A percentile compares a stretch with the other conserved stretches of the same genome.
Conservation (phyloP, 202 grass and related monocot genomes). For the Elaeis oleifera region DNA sequence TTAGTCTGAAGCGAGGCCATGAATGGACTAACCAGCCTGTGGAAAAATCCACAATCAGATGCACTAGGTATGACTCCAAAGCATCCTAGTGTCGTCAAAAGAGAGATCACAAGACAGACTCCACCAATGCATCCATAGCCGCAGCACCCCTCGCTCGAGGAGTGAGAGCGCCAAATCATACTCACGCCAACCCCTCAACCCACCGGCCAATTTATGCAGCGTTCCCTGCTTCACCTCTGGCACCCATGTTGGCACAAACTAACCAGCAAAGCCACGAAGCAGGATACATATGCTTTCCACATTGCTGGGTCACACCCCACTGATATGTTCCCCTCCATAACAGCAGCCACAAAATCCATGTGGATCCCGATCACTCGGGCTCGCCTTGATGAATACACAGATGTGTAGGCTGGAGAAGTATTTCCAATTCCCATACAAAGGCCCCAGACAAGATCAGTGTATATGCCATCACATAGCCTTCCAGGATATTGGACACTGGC, state of each 20-base stretch:
- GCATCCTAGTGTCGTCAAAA: neutral
- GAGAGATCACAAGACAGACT: slow-evolving; percentile 45
- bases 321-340: slow-evolving; percentile 70
- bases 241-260: slow-evolving; percentile 81
- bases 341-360: slow-evolving; percentile 88
- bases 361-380: slow-evolving; percentile 62
- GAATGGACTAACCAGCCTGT: no score
- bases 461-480: slow-evolving; percentile 86
- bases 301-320: slow-evolving; percentile 75
- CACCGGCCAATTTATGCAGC: slow-evolving; percentile 56
- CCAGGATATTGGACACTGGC: slow-evolving; percentile 51
- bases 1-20: no score
- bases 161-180: slow-evolving; percentile 59
- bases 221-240: slow-evolving; percentile 57
- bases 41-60: no score
- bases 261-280: slow-evolving; percentile 69
- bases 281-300: slow-evolving; percentile 74
- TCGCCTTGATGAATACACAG: slow-evolving; percentile 55
- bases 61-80: no score
- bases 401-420: slow-evolving; percentile 31
- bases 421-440: slow-evolving; percentile 56
- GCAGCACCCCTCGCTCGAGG: slow-evolving; percentile 66
- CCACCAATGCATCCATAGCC: slow-evolving; percentile 52
- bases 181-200: slow-evolving; percentile 72
- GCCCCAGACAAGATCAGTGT: slow-evolving; percentile 74